Evolutionary conservation across 441 rosid species (phyloP), one percentile per base, ranked within the genome.

Genomic region (Pelargonium australe): DNA sequence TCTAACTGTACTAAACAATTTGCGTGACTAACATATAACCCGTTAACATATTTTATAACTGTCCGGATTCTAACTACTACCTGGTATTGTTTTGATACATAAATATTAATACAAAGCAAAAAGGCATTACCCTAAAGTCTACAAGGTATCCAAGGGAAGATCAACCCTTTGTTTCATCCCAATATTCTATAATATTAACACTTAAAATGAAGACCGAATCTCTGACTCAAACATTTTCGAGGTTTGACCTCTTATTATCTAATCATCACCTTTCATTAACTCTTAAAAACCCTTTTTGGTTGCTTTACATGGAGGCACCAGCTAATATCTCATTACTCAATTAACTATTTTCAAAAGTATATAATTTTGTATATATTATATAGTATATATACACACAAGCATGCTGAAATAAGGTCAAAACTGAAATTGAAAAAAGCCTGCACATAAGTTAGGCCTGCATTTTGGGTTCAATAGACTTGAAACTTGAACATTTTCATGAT

Each of bases 141-240:
- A 45, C 41, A 37, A 2, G 80, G 84, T 57, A 81, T 72, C 80
- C 85, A 62, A 75, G 45, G 82, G 70, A 75, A 72, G 53, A 34
- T 5, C 28, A 61, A 76, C 74, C 63, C 64, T 63, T 66, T 66
- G 19, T 68, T 69, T 70, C 68, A 5, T 73, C 34, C 34, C 71
- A 64, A 65, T 69, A 49, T 64, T 66, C 57, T 53, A 10, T 62
- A 28, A 23, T 14, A 45, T 67, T 41, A n/a, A 67, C 68, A 57
- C 66, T 61, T 25, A 10, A 12, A 45, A 17, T 47, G 53, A 51
- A 64, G 62, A 64, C 77, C 31, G 70, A 67, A 77, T 77, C 80
- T 68, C 70, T 76, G 73, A 68, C 73, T 44, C 25, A 40, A 51
- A 37, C 66, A 55, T 49, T 71, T 68, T 60, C 68, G 16, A 62